A percentile compares a stretch with the other conserved stretches of the same genome.
Conservation (phyloP, 176 grass and related monocot genomes). For the Carex myosuroides region DNA sequence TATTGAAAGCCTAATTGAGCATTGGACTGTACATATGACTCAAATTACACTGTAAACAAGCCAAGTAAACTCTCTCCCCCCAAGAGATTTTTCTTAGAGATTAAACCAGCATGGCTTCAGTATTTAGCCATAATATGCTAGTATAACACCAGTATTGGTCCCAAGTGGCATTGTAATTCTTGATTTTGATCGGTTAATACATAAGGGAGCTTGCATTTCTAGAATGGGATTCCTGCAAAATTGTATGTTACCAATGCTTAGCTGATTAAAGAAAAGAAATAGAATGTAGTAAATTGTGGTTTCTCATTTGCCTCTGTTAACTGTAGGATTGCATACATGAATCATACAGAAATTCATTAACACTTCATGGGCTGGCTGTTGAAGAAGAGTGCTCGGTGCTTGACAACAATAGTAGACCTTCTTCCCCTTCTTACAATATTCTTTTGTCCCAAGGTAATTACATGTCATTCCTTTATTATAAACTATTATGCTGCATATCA, state of each 20-base stretch:
- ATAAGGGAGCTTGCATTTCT: not conserved
- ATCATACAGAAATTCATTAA: conserved; percentile 55
- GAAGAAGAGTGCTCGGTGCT: conserved; percentile 56
- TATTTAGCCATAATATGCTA: too few relatives aligned
- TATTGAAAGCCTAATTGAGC: not conserved
- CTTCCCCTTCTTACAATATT: conserved; percentile 51
- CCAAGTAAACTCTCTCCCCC: not conserved
- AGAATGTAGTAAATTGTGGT: not conserved
- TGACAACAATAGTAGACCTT: conserved; percentile 53
- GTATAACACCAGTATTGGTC: too few relatives aligned
- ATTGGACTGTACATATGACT: not conserved
- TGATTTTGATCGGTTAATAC: not conserved
- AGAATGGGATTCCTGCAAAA: not conserved
- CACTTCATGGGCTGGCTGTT: conserved; percentile 41
- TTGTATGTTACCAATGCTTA: not conserved
- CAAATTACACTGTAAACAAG: not conserved
- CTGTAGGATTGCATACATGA: conserved; percentile 52
- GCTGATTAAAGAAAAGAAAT: not conserved
- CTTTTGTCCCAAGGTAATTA: conserved; percentile 51
- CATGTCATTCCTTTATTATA: not conserved
- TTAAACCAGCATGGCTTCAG: too few relatives aligned
- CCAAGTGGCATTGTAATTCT: not conserved
- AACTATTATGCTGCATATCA: not conserved
- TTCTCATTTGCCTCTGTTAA: not conserved
- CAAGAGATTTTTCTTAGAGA: too few relatives aligned